These are phyloP conservation scores for Arabidopsis arenosa DNA, from an alignment of 345 rosid genomes.

Conservation along the genomic window DNA sequence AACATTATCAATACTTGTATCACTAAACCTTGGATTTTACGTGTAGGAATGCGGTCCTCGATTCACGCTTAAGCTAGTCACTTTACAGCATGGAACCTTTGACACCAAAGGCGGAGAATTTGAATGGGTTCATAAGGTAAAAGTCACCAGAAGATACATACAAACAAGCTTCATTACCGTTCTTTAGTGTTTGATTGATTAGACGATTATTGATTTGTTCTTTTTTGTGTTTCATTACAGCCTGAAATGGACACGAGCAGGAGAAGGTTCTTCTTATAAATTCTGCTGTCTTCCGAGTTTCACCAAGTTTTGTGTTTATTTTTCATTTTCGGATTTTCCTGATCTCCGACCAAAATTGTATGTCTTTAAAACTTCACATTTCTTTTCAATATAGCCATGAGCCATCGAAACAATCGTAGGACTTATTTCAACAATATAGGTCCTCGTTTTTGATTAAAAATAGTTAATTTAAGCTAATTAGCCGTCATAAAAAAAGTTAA, in stretches of 20 bases:
- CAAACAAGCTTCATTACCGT: not conserved
- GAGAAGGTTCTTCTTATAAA: conserved; percentile 90
- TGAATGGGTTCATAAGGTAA: conserved; percentile 98
- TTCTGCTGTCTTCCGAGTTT: not conserved
- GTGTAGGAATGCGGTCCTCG: conserved; percentile 90
- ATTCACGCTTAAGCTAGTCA: conserved; percentile 77
- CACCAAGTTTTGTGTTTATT: conserved; percentile 1
- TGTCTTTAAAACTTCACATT: not conserved
- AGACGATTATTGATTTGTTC: not conserved
- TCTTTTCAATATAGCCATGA: conserved; percentile 2
- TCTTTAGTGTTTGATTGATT: not conserved
- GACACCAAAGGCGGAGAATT: conserved; percentile 85
- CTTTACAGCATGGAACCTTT: conserved; percentile 91
- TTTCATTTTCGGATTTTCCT: not conserved
- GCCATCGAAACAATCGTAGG: not conserved
- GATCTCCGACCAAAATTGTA: not conserved
- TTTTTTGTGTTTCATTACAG: conserved; percentile 45
- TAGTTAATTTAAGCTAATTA: too few relatives aligned
- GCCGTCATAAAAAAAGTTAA: not conserved
- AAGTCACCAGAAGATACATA: conserved; percentile 51
- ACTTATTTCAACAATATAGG: not conserved
- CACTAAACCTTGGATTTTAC: not conserved
- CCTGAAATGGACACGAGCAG: conserved; percentile 97
- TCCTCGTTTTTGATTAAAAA: not conserved
- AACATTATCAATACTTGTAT: not conserved